Evolutionary conservation across 768 basidiomycete species (phyloP).

Genomic region (Kwoniella sp.): DNA sequence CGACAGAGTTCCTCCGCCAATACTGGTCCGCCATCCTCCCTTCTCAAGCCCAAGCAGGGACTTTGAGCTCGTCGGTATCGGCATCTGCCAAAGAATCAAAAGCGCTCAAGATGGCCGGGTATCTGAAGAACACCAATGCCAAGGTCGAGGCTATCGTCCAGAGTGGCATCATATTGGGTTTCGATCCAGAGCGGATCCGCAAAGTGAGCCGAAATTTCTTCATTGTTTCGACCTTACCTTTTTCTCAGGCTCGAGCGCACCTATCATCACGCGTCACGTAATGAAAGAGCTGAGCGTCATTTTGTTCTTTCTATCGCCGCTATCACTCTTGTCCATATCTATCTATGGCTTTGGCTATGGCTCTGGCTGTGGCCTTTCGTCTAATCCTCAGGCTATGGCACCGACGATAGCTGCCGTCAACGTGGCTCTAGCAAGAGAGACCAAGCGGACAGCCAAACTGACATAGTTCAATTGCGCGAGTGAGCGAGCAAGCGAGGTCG

Average conservation of each 20-base stretch:
- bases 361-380: too few species aligned
- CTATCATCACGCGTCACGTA: background rate
- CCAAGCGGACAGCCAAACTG: constrained; percentile 13
- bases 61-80: constrained; percentile 56
- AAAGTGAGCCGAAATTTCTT: constrained; percentile 32
- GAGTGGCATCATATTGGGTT: constrained; percentile 33
- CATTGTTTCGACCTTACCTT: background rate
- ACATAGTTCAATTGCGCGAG: too few species aligned
- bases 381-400: constrained; percentile 50
- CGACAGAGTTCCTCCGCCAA: constrained; percentile 94
- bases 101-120: constrained; percentile 83
- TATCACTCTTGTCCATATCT: too few species aligned
- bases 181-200: constrained; percentile 44
- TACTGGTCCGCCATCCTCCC: constrained; percentile 91
- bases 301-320: too few species aligned
- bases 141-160: constrained; percentile 79
- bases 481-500: too few species aligned
- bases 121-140: constrained; percentile 75
- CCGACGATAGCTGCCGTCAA: constrained; percentile 46
- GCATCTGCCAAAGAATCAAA: constrained; percentile 74
- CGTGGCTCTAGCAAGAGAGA: constrained; percentile 40
- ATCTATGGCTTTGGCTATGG: too few species aligned
- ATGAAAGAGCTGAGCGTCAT: constrained; percentile 18
- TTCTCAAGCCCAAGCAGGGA: constrained; percentile 60
- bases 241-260: background rate